Base-by-base conservation (phyloP, 345 rosid genomes). In the Stellera chamaejasme region DNA sequence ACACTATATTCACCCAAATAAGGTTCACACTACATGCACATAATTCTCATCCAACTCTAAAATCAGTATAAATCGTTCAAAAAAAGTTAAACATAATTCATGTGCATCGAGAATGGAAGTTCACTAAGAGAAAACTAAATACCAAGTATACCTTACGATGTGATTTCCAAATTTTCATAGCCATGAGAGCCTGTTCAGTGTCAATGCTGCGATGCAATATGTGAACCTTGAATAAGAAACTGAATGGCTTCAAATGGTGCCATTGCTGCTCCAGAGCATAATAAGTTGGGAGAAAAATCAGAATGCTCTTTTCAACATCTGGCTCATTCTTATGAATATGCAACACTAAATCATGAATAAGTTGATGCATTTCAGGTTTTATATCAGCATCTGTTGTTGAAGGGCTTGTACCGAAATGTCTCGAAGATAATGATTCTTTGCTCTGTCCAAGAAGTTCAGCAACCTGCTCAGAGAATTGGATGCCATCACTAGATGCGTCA, bases 201-300 rank as follows among this genome's bases (percentile, higher is more conserved):
- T 81, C 92, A 67, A 91, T 70, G 73, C 98, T 91, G 52, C 95
- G 63, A 65, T 91, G 98, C 66, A 88, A 70, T 64, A 88, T 81
- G 70, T 88, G 92, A 70, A 91, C 81, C 77, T 85, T 85, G 62
- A 88, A 88, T 59, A 70, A 62, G 39, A 84, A 71, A 61, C 54
- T 60, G 45, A 72, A 67, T 28, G 82, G 90, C 79, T 66, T 71
- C 73, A 91, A 59, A 60, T 57, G 83, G 62, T 74, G 3, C 95
- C 92, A 91, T 69, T 85, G 96, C 74, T 73, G 87, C 87, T 76
- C 88, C 66, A 91, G 76, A 41, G 93, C 77, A 64, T 67, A 69
- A 73, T 91, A 91, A 6, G 98, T 88, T 54, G 96, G 98, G 72
- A 91, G 96, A 74, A 91, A 91, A 66, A 88, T 77, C 82, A 91